A percentile compares a stretch with the other conserved stretches of the same genome.
phyloP scores from a whole-genome alignment of 2,329 filamentous ascomycete genomes.

The Pseudodiploospora longispora region DNA sequence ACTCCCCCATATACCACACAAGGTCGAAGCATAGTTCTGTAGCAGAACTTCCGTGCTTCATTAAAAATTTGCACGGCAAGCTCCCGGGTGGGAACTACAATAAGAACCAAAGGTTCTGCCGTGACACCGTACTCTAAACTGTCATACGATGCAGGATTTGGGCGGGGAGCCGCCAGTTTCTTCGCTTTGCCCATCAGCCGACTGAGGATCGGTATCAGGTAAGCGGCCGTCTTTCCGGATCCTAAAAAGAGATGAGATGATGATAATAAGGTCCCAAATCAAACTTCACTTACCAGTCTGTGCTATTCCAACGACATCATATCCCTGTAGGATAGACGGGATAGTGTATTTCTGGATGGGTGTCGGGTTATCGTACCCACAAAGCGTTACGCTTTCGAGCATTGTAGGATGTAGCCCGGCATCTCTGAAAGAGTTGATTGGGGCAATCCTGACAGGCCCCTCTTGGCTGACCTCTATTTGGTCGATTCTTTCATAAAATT shows the following conservation, averaged over 20 bases:
- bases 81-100: constrained; percentile 83
- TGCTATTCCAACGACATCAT: constrained; percentile 81
- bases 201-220: constrained; percentile 80
- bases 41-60: constrained; percentile 85
- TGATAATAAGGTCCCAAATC: not conserved
- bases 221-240: constrained; percentile 93
- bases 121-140: constrained; percentile 42
- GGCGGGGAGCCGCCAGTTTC: constrained; percentile 72
- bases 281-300: constrained; percentile 65
- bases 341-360: constrained; percentile 83
- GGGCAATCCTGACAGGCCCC: constrained; percentile 42
- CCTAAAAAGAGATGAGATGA: constrained; percentile 41
- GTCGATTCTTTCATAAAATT: constrained; percentile 37
- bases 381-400: constrained; percentile 65
- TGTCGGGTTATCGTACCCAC: constrained; percentile 65
- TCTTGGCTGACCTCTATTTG: constrained; percentile 50
- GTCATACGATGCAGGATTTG: constrained; percentile 51
- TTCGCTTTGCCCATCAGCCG: constrained; percentile 94
- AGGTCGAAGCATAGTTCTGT: constrained; percentile 88
- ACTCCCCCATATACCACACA: constrained; percentile 84
- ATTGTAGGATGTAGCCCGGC: constrained; percentile 82
- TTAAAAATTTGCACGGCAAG: constrained; percentile 92
- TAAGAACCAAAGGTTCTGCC: constrained; percentile 80
- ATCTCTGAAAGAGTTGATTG: constrained; percentile 55
- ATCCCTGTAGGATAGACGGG: constrained; percentile 65